Evolutionary conservation across 495 filamentous ascomycete genomes (phyloP), one percentile per base, ranked within the genome.

Genomic region (Podospora pseudoanserina): DNA sequence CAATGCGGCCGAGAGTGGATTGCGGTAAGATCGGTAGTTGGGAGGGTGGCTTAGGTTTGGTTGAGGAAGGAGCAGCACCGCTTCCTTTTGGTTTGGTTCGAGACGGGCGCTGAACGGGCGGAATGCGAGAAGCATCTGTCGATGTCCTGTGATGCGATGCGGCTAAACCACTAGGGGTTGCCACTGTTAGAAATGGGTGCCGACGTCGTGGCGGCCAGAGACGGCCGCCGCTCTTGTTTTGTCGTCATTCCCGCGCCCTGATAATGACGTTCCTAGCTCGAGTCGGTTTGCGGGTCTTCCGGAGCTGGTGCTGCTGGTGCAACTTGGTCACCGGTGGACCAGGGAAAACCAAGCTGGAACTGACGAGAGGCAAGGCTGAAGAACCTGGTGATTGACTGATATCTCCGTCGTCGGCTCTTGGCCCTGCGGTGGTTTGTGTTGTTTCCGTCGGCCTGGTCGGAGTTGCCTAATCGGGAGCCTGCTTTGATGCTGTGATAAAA

Each of bases 191-290:
- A 20, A 58, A 58, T 4, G 55, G 55, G 55, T 0, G 55, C 39
- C 39, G 39, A 19, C 55, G 55, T 58, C 55, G 23, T 58, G 55
- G 55, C 55, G 55, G 55, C n/a, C 55, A 58, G n/a, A 58, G 39
- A 49, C 13, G 6, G 39, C 7, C 6, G 39, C 39, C 6, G 39
- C 23, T 23, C 23, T 23, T 23, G 23, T 23, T 49, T 49, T 49
- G 54, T 60, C 68, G 68, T 70, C 68, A 70, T 70, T 34, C 4
- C 18, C 53, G 54, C 5, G 30, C 4, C 28, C 27, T 1, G 68
- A 58, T 54, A 65, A 65, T 67, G 68, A 63, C 64, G 64, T 70
- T 70, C 56, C 65, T 64, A 64, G 64, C 63, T 65, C 68, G 68
- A 66, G 61, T 60, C 53, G 55, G 63, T 32, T 65, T n/a, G 27